Conservation (phyloP, 2,329 filamentous ascomycete genomes). For the Ophiocordyceps camponoti-floridani region DNA sequence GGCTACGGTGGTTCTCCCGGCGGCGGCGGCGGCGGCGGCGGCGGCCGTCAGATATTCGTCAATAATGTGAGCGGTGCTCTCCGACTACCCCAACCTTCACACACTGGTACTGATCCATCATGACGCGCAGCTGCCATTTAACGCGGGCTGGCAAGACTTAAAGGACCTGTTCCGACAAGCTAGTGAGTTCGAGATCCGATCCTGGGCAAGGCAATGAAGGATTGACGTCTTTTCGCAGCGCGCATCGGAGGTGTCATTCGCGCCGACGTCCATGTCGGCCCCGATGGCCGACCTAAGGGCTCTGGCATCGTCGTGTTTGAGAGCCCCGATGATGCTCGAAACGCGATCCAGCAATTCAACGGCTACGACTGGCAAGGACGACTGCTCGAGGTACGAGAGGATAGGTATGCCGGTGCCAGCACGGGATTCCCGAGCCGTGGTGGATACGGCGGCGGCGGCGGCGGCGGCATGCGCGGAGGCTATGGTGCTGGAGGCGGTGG, state of each 20-base stretch:
- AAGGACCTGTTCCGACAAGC: conserved; percentile 98
- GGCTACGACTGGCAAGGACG: conserved; percentile 98
- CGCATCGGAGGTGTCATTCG: conserved; percentile 69
- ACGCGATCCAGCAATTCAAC: conserved; percentile 93
- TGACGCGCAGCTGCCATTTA: conserved; percentile 74
- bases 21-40: conserved; percentile 40
- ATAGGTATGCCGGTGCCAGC: conserved; percentile 64
- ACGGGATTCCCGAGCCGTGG: conserved; percentile 39
- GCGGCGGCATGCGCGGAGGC: conserved; percentile 33
- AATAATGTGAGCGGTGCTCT: conserved; percentile 71
- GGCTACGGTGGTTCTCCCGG: conserved; percentile 30
- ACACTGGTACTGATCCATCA: conserved; percentile 2
- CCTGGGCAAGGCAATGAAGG: conserved; percentile 3
- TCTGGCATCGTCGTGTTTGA: conserved; percentile 97
- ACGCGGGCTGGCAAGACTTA: conserved; percentile 94
- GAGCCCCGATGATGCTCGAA: conserved; percentile 82
- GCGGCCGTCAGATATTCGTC: conserved; percentile 85
- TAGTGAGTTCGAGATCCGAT: conserved; percentile 40
- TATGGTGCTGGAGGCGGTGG: conserved; percentile 37
- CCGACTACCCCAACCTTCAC: background rate
- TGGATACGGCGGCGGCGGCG: conserved; percentile 29
- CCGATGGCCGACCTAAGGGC: conserved; percentile 85
- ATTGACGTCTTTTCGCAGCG: conserved; percentile 10
- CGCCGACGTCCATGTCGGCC: conserved; percentile 84
- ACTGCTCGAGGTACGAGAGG: conserved; percentile 83